These are phyloP conservation scores for Modicella reniformis DNA, from an alignment of 371 early-diverging fungal genomes.

Conservation along the genomic window DNA sequence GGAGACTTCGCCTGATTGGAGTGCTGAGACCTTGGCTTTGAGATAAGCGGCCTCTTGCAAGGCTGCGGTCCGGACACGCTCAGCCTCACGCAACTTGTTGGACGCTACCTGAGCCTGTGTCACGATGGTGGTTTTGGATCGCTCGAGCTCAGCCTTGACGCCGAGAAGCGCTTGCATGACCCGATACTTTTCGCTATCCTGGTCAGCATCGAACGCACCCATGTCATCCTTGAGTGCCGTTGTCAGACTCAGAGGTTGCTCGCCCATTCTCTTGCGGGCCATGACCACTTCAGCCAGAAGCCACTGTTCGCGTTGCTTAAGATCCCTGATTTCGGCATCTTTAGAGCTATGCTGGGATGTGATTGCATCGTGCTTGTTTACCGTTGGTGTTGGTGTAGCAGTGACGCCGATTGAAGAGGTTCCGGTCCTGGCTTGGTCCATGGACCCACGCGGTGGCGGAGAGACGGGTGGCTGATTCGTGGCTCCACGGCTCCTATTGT, in stretches of 20 bases:
- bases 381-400: background rate
- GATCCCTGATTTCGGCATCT: slow-evolving; percentile 45
- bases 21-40: slow-evolving; percentile 61
- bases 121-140: slow-evolving; percentile 50
- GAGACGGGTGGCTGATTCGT: slow-evolving; percentile 7
- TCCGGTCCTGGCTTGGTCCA: slow-evolving; percentile 17
- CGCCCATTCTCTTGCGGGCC: slow-evolving; percentile 49
- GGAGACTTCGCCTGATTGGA: slow-evolving; percentile 43
- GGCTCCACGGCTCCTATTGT: slow-evolving; percentile 27
- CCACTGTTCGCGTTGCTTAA: slow-evolving; percentile 49
- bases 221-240: slow-evolving; percentile 49
- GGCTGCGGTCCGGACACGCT: slow-evolving; percentile 64
- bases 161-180: slow-evolving; percentile 50
- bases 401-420: background rate
- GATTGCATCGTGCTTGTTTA: slow-evolving; percentile 9
- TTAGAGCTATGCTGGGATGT: slow-evolving; percentile 16
- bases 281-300: slow-evolving; percentile 42
- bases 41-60: slow-evolving; percentile 72
- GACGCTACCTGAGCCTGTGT: slow-evolving; percentile 57
- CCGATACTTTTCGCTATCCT: slow-evolving; percentile 49
- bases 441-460: slow-evolving; percentile 18
- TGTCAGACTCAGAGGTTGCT: slow-evolving; percentile 37
- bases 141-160: slow-evolving; percentile 50
- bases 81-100: slow-evolving; percentile 62
- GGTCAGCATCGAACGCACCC: slow-evolving; percentile 37